Conservation (phyloP, 1,284 basidiomycete species). For the Mrakiaceae sp. region DNA sequence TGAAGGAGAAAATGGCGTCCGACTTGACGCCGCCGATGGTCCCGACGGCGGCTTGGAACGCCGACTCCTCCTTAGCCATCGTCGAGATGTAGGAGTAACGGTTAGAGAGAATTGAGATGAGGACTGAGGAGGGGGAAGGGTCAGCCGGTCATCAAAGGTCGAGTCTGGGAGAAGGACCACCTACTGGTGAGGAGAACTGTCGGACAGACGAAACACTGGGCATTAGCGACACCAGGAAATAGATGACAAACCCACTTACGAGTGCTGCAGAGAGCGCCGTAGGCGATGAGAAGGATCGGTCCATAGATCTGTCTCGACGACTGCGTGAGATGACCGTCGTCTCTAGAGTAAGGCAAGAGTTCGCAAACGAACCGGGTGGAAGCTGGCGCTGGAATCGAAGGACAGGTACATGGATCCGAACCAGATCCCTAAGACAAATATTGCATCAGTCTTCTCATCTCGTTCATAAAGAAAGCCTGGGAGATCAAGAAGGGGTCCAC, state of each 20-base stretch:
- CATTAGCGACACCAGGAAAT: too few relatives aligned
- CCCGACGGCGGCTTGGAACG: constrained; percentile 74
- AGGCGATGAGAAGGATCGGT: constrained; percentile 69
- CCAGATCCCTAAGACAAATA: too few relatives aligned
- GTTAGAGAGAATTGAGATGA: constrained; percentile 76
- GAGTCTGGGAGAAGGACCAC: constrained; percentile 23
- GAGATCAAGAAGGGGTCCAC: not conserved
- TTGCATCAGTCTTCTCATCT: too few relatives aligned
- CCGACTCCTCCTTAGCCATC: constrained; percentile 47
- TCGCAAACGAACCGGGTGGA: constrained; percentile 56
- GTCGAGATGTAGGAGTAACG: constrained; percentile 61
- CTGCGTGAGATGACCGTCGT: too few relatives aligned
- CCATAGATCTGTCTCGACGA: constrained; percentile 37
- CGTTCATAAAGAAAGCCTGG: constrained; percentile 18
- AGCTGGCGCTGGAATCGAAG: constrained; percentile 54
- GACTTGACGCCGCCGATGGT: constrained; percentile 85
- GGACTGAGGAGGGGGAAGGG: constrained; percentile 40
- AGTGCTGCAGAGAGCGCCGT: constrained; percentile 70
- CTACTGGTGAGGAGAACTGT: constrained; percentile 57
- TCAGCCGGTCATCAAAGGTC: not conserved
- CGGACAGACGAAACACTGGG: too few relatives aligned
- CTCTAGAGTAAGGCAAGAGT: too few relatives aligned
- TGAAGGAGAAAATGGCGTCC: constrained; percentile 81
- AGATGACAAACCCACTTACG: constrained; percentile 11
- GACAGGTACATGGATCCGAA: constrained; percentile 20